Evolutionary conservation across 1,284 basidiomycete species (phyloP).

Genomic region (Cutaneotrichosporon spelunceum): DNA sequence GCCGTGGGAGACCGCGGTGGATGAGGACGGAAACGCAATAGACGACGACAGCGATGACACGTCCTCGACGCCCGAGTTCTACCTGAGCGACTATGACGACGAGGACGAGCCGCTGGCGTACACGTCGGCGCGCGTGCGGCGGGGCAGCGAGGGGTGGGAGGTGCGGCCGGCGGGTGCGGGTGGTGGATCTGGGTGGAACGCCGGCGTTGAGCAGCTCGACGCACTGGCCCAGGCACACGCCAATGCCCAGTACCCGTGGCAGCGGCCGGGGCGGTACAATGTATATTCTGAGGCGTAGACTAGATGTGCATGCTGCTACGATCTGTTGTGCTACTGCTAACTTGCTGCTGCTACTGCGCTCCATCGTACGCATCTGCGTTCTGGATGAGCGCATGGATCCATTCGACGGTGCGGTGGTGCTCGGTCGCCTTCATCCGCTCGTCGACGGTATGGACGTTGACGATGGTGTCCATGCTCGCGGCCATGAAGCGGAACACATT

Average conservation of each 20-base stretch:
- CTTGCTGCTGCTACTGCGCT: constrained; percentile 36
- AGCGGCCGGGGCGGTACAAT: constrained; percentile 22
- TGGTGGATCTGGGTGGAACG: constrained; percentile 3
- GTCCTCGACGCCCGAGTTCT: constrained; percentile 42
- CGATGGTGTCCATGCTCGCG: constrained; percentile 14
- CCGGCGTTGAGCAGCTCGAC: neutral
- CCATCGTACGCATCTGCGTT: constrained; percentile 46
- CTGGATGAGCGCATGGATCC: constrained; percentile 49
- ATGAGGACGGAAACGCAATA: constrained; percentile 58
- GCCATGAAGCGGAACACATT: constrained; percentile 49
- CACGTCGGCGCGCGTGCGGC: constrained; percentile 51
- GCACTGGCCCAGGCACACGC: neutral
- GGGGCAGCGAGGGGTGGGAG: constrained; percentile 76
- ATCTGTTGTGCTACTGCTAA: too few species aligned
- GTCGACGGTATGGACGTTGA: constrained; percentile 47
- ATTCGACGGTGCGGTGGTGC: constrained; percentile 33
- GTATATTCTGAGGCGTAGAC: constrained; percentile 21
- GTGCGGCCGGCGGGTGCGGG: constrained; percentile 50
- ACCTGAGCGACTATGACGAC: constrained; percentile 51
- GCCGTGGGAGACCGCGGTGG: constrained; percentile 21
- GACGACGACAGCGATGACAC: constrained; percentile 26
- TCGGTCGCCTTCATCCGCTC: constrained; percentile 40
- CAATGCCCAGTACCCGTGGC: constrained; percentile 19
- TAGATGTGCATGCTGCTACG: constrained; percentile 3
- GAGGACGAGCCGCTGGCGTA: constrained; percentile 27